Evolutionary conservation across 2,329 filamentous ascomycete genomes (phyloP).

Genomic region (Cordyceps javanica): DNA sequence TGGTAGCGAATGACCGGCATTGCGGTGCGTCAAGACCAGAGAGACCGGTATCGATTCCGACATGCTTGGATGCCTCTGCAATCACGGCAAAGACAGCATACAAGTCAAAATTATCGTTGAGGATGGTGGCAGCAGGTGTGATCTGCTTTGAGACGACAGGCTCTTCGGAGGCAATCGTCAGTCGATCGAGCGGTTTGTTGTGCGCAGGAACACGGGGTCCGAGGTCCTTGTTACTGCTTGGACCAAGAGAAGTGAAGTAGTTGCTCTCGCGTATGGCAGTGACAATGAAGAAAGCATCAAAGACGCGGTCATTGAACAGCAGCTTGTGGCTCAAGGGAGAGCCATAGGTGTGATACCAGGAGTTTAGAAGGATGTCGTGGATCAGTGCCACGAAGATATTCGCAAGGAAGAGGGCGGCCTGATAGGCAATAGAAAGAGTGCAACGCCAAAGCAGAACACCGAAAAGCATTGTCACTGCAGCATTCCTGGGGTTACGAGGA

Average conservation of each 20-base stretch:
- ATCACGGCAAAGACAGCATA: background rate
- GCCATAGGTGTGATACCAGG: background rate
- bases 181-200: background rate
- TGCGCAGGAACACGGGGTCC: background rate
- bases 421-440: background rate
- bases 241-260: background rate
- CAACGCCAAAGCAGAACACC: background rate
- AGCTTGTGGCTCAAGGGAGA: background rate
- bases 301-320: background rate
- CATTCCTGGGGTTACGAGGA: background rate
- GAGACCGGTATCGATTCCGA: background rate
- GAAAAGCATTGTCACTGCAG: background rate
- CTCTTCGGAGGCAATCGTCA: background rate
- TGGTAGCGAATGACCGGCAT: background rate
- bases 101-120: background rate
- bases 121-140: background rate
- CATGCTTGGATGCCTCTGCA: background rate
- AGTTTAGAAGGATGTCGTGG: background rate
- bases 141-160: background rate
- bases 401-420: background rate
- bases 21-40: background rate
- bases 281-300: background rate
- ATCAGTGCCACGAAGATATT: background rate
- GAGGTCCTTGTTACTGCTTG: background rate
- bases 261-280: background rate